Evolutionary conservation across 805 yeast genomes (phyloP).

Genomic region (Spathaspora gorwiae): DNA sequence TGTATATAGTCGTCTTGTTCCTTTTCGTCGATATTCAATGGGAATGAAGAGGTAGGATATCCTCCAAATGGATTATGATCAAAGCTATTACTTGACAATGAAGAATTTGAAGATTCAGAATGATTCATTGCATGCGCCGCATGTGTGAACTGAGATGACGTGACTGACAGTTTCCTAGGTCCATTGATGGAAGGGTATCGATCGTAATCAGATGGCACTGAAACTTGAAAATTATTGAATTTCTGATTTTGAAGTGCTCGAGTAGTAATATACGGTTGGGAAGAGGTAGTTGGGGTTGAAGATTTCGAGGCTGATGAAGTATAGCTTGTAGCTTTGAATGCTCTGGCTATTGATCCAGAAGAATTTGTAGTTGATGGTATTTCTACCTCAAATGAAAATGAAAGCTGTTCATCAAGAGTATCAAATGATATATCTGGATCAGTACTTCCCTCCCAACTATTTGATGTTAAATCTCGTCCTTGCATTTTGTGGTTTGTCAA

Average conservation of each 20-base stretch:
- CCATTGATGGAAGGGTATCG: conserved; percentile 54
- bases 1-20: conserved; percentile 93
- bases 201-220: conserved; percentile 52
- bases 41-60: conserved; percentile 89
- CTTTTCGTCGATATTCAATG: conserved; percentile 83
- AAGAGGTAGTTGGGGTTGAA: neutral
- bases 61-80: conserved; percentile 94
- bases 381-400: neutral
- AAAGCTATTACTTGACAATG: conserved; percentile 4
- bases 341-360: neutral
- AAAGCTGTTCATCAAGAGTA: neutral
- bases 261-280: neutral
- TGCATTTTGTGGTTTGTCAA: neutral
- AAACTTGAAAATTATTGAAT: neutral
- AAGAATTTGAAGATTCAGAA: neutral
- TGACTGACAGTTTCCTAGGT: too few relatives aligned
- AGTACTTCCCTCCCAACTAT: neutral
- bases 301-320: neutral
- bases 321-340: neutral
- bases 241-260: neutral
- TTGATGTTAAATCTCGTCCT: neutral
- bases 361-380: neutral
- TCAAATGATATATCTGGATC: neutral
- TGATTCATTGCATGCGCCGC: neutral
- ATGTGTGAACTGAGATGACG: neutral